phyloP scores from a whole-genome alignment of 106 monocot species.

The Dendrobium huoshanense region DNA sequence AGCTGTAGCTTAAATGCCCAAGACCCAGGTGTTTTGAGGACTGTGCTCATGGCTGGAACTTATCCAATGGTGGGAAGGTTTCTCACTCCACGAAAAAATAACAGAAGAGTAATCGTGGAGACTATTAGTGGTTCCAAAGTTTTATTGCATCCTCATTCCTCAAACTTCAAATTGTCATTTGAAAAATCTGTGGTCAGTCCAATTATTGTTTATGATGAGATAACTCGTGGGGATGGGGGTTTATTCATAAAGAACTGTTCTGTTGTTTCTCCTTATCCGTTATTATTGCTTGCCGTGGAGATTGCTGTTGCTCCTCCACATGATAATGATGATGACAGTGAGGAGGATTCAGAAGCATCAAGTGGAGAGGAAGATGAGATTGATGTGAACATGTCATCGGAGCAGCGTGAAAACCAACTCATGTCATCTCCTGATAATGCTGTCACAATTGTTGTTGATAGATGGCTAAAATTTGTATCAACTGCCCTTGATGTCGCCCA shows the following conservation, averaged over 20 bases:
- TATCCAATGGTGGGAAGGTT: slow-evolving; percentile 92
- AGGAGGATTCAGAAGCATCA: slow-evolving; percentile 39
- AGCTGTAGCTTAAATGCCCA: slow-evolving; percentile 72
- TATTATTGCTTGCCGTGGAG: slow-evolving; percentile 67
- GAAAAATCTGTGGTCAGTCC: slow-evolving; percentile 32
- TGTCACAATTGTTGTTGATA: slow-evolving; percentile 70
- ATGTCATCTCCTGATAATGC: slow-evolving; percentile 89
- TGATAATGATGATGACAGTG: slow-evolving; percentile 31
- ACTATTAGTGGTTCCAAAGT: slow-evolving; percentile 74
- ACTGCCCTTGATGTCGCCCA: slow-evolving; percentile 93
- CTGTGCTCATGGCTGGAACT: slow-evolving; percentile 67
- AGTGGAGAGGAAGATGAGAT: slow-evolving; percentile 50
- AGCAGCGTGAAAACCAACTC: slow-evolving; percentile 37
- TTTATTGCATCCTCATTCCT: slow-evolving; percentile 71
- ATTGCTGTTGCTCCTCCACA: slow-evolving; percentile 78
- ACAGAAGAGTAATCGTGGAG: slow-evolving; percentile 60
- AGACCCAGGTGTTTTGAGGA: slow-evolving; percentile 77
- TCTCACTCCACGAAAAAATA: slow-evolving; percentile 43
- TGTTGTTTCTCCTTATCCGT: slow-evolving; percentile 62
- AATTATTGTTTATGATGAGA: slow-evolving; percentile 84
- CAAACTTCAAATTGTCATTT: slow-evolving; percentile 54
- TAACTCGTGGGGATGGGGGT: slow-evolving; percentile 73
- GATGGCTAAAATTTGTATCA: slow-evolving; percentile 76
- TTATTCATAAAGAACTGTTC: slow-evolving; percentile 73
- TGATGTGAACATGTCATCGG: slow-evolving; percentile 19